A percentile compares a stretch with the other conserved stretches of the same genome.
These are phyloP conservation scores for Sanguinoderma infundibulare DNA, from an alignment of 1,284 basidiomycete species.

Conservation along the genomic window DNA sequence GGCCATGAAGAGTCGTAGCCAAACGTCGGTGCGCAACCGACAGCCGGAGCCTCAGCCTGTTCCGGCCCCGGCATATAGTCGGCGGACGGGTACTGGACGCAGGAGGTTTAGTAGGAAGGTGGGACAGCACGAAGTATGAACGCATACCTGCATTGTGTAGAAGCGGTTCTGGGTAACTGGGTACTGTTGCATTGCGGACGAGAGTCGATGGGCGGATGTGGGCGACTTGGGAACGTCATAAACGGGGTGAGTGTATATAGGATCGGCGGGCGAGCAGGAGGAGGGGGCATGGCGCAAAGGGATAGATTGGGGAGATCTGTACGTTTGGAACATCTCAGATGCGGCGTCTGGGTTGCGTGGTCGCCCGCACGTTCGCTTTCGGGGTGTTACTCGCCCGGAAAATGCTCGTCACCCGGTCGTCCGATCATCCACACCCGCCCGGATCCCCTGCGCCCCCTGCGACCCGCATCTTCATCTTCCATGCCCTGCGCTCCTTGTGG, in stretches of 20 bases:
- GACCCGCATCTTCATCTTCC: constrained; percentile 3
- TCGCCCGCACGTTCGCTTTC: constrained; percentile 11
- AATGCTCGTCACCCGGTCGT: neutral
- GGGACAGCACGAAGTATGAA: neutral
- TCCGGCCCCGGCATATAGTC: neutral
- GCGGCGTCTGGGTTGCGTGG: constrained; percentile 26
- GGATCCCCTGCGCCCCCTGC: too few species aligned
- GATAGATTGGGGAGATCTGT: constrained; percentile 17
- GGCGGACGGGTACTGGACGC: neutral
- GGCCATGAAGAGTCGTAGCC: neutral
- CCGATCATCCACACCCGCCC: neutral
- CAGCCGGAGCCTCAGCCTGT: constrained; percentile 13
- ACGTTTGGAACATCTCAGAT: constrained; percentile 23
- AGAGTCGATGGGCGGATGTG: neutral
- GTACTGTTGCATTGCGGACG: neutral
- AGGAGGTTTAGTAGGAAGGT: neutral
- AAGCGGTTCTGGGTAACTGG: neutral
- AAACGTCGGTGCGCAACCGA: neutral
- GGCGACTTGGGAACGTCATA: neutral
- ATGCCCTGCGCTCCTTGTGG: neutral
- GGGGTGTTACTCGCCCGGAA: constrained; percentile 14
- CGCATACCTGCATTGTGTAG: neutral
- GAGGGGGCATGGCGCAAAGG: neutral
- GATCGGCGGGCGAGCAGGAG: neutral
- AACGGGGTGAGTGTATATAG: neutral